phyloP scores from a whole-genome alignment of 202 grass and related monocot genomes.

The Hordeum pubiflorum region DNA sequence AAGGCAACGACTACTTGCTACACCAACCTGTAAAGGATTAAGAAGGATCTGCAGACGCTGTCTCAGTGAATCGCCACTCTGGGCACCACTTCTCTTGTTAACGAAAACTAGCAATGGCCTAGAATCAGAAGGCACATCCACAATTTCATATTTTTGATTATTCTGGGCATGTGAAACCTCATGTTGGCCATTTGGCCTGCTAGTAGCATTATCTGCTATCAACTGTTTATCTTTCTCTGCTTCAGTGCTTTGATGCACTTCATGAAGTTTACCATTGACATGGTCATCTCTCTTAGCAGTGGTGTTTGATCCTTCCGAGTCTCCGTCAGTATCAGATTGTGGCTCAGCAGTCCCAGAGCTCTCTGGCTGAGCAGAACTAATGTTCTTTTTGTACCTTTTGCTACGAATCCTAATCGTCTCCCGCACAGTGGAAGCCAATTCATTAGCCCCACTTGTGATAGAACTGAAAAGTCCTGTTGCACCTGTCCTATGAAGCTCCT shows the following conservation, averaged over 20 bases:
- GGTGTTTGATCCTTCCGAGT: conserved; percentile 32
- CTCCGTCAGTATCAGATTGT: conserved; percentile 42
- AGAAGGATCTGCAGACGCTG: conserved; percentile 78
- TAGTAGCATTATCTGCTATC: conserved; percentile 22
- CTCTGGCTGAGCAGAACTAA: conserved; percentile 33
- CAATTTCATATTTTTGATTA: conserved; percentile 64
- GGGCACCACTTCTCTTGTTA: conserved; percentile 94
- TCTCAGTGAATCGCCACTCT: conserved; percentile 65
- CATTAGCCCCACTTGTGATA: conserved; percentile 84
- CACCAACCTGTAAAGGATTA: conserved; percentile 85
- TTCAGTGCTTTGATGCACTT: conserved; percentile 36
- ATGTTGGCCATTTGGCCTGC: conserved; percentile 25
- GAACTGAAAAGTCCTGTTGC: conserved; percentile 56
- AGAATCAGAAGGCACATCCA: conserved; percentile 64
- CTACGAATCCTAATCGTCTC: conserved; percentile 54
- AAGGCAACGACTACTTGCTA: conserved; percentile 1
- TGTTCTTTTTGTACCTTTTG: conserved; percentile 54
- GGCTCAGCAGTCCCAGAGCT: conserved; percentile 27
- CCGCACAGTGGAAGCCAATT: conserved; percentile 66
- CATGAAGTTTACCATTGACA: conserved; percentile 23
- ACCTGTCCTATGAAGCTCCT: conserved; percentile 44
- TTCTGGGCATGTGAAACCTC: conserved; percentile 33
- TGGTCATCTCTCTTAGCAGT: conserved; percentile 30
- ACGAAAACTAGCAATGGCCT: conserved; percentile 91
- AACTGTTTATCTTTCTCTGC: conserved; percentile 39